A percentile compares a stretch with the other conserved stretches of the same genome.
Conservation (phyloP, 2,329 filamentous ascomycete genomes). For the Trichoderma sp. region DNA sequence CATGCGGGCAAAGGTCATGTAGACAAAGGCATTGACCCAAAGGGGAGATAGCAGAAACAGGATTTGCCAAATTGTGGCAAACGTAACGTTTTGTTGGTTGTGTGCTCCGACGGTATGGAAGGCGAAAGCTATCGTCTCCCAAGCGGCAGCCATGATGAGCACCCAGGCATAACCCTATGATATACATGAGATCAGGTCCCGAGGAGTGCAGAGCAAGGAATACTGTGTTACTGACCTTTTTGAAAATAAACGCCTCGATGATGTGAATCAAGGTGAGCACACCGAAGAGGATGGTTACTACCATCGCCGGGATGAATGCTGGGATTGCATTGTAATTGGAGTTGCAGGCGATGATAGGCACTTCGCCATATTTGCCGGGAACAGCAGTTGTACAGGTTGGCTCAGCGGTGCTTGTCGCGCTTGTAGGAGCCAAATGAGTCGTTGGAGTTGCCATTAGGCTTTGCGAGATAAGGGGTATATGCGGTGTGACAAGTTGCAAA, state of each 20-base stretch:
- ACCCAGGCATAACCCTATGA: neutral
- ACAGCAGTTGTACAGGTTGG: slow-evolving; percentile 3
- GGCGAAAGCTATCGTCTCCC: neutral
- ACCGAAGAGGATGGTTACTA: neutral
- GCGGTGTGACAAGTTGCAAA: neutral
- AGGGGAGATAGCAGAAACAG: slow-evolving; percentile 1
- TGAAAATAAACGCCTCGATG: slow-evolving; percentile 1
- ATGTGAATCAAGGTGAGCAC: neutral
- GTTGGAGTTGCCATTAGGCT: neutral
- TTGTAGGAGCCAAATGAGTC: neutral
- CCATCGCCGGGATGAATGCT: neutral
- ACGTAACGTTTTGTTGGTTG: neutral
- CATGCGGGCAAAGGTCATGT: slow-evolving; percentile 13
- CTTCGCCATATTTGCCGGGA: neutral
- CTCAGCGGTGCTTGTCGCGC: neutral
- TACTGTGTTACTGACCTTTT: neutral
- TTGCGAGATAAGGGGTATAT: too few relatives aligned
- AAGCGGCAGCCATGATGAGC: neutral
- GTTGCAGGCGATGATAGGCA: neutral
- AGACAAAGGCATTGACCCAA: slow-evolving; percentile 9
- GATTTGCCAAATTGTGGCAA: neutral
- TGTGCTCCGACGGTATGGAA: neutral
- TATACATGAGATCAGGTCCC: neutral
- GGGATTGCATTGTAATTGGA: slow-evolving; percentile 5
- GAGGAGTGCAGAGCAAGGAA: neutral